Evolutionary conservation across 345 rosid species (phyloP).

Genomic region (Erysimum cheiranthoides): DNA sequence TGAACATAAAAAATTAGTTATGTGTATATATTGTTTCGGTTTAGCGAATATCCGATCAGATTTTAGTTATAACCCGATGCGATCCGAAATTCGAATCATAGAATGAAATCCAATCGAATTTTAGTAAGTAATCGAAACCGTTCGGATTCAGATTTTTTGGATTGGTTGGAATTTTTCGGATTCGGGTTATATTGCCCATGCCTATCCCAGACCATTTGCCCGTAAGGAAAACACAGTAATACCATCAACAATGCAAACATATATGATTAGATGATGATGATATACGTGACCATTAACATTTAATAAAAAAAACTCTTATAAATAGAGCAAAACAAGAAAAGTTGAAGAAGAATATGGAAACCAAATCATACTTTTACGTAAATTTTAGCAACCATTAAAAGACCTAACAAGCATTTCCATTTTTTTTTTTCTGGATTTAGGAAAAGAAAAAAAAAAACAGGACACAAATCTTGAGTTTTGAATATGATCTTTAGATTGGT

Average conservation of each 20-base stretch:
- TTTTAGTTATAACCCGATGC: too few species aligned
- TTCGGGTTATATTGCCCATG: too few species aligned
- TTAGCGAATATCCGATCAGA: too few species aligned
- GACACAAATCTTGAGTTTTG: constrained; percentile 25
- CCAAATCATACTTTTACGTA: constrained; percentile 30
- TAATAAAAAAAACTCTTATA: constrained; percentile 7
- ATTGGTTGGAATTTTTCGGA: too few species aligned
- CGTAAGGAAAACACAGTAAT: background rate
- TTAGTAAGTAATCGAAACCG: too few species aligned
- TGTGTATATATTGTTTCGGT: too few species aligned
- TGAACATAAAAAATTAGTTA: too few species aligned
- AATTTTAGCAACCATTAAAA: constrained; percentile 36
- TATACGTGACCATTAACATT: constrained; percentile 5
- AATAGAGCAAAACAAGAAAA: constrained; percentile 34
- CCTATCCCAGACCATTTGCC: too few species aligned
- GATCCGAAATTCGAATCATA: too few species aligned
- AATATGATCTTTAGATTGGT: constrained; percentile 24
- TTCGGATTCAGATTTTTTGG: too few species aligned
- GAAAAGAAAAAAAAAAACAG: background rate
- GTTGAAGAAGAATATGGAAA: constrained; percentile 39
- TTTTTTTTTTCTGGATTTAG: background rate
- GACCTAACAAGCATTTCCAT: constrained; percentile 36
- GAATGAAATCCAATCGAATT: too few species aligned
- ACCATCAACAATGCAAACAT: background rate
- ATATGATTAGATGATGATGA: constrained; percentile 11